Evolutionary conservation across 2,329 filamentous ascomycete genomes (phyloP), one percentile per base, ranked within the genome.

Genomic region (Colletotrichum endophyticum): DNA sequence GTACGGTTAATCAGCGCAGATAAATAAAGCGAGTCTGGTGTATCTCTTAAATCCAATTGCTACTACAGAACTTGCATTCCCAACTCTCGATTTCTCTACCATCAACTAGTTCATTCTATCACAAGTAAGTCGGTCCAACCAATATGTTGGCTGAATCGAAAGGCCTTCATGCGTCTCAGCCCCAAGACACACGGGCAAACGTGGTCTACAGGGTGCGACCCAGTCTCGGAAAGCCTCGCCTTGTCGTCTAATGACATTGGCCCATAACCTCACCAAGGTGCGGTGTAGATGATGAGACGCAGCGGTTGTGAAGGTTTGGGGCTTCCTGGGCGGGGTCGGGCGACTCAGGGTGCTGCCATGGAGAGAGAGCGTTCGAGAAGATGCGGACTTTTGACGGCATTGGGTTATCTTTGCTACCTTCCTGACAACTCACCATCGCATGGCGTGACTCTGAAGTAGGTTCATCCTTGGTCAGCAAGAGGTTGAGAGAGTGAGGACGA

Each of bases 151-250:
- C 49, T 19, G 11, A 27, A 69, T 11, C 28, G 16, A 59, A 27
- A 25, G 32, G 8, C 32, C 25, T 70, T 70, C 15, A 62, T 69
- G 66, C 67, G 56, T 61, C 67, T 70, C 67, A 62, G 67, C 67
- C 67, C 32, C 67, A 44, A 28, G 11, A 61, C 19, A 57, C 25
- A 44, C n/a, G 16, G 25, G 8, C 28, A n/a, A 70, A 70, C 67
- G 67, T 70, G 67, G 56, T n/a, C 34, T n/a, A 61, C 67, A 70
- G 34, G 67, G 67, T n/a, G 11, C 12, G 19, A 39, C 67, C 67
- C 34, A 16, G 67, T 19, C 16, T 44, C 30, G 30, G 30, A n/a
- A 44, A n/a, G 11, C 53, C 25, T 44, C 53, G 67, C 25, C 66
- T 70, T 34, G n/a, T 30, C 53, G 32, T 61, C 53, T 34, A 61